These are phyloP conservation scores for Dendrocalamus latiflorus DNA, from an alignment of 202 grass and related monocot genomes.

Conservation along the genomic window DNA sequence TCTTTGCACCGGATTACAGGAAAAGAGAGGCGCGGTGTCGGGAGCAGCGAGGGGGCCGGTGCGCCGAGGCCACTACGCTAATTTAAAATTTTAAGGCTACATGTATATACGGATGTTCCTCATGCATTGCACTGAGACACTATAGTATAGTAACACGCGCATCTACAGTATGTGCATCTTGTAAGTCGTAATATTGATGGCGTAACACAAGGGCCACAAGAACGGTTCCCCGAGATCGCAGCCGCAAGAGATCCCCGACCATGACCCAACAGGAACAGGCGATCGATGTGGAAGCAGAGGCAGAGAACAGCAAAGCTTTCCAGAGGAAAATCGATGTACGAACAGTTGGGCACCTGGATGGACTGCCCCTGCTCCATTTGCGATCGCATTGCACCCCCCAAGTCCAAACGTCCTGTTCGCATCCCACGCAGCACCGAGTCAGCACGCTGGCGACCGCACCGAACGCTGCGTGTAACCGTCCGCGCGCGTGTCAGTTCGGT, in stretches of 20 bases:
- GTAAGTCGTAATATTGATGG: background rate
- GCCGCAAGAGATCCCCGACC: background rate
- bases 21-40: conserved; percentile 16
- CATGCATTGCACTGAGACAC: background rate
- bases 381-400: background rate
- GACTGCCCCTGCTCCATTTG: background rate
- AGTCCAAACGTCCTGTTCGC: background rate
- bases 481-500: background rate
- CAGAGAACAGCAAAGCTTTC: background rate
- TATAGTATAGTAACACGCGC: background rate
- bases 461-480: conserved; percentile 12
- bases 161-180: background rate
- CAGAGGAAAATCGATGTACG: background rate
- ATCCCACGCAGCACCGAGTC: conserved; percentile 47
- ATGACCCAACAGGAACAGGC: background rate
- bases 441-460: no score
- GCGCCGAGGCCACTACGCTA: background rate
- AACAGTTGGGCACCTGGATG: background rate
- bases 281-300: background rate
- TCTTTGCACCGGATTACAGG: conserved; percentile 17
- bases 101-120: background rate
- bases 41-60: background rate
- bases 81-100: background rate
- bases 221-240: background rate
- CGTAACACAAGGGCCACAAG: background rate